These are phyloP conservation scores for Pythium pectinolyticum DNA, from an alignment of 352 stramenopile species.

Conservation along the genomic window DNA sequence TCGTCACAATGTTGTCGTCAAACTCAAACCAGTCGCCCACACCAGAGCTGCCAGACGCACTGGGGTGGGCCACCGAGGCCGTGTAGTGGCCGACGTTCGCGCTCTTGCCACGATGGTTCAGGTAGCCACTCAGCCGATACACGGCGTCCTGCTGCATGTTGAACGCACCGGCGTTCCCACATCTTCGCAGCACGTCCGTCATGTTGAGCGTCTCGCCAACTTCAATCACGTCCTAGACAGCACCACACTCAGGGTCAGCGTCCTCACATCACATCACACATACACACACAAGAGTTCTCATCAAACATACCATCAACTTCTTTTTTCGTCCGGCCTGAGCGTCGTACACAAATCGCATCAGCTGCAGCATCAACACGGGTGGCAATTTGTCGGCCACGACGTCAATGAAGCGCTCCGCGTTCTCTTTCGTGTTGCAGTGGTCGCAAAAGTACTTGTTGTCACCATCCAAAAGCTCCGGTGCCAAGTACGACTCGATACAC, in stretches of 20 bases:
- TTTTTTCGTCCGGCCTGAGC: slow-evolving; percentile 71
- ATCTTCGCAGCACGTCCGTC: slow-evolving; percentile 53
- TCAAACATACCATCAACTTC: slow-evolving; percentile 78
- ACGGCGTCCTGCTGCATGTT: slow-evolving; percentile 40
- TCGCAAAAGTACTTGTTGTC: slow-evolving; percentile 90
- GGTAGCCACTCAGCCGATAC: slow-evolving; percentile 73
- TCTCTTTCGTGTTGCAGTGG: slow-evolving; percentile 71
- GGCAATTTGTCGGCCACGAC: slow-evolving; percentile 56
- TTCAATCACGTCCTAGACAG: slow-evolving; percentile 79
- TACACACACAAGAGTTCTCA: not conserved
- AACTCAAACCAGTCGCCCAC: slow-evolving; percentile 77
- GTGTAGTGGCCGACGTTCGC: slow-evolving; percentile 87
- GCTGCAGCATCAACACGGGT: slow-evolving; percentile 72
- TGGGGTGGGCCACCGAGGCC: slow-evolving; percentile 67
- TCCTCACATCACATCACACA: too few species aligned
- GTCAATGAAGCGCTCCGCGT: slow-evolving; percentile 72
- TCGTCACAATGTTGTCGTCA: slow-evolving; percentile 74
- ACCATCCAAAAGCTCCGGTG: slow-evolving; percentile 70
- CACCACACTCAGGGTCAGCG: slow-evolving; percentile 7
- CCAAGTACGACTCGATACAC: slow-evolving; percentile 73
- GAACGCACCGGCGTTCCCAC: slow-evolving; percentile 42
- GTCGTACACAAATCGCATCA: slow-evolving; percentile 89
- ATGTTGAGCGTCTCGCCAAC: slow-evolving; percentile 80
- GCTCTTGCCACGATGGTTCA: slow-evolving; percentile 83
- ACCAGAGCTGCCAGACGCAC: slow-evolving; percentile 1